Base-by-base conservation (phyloP, 345 rosid species). In the Eutrema heterophyllum region DNA sequence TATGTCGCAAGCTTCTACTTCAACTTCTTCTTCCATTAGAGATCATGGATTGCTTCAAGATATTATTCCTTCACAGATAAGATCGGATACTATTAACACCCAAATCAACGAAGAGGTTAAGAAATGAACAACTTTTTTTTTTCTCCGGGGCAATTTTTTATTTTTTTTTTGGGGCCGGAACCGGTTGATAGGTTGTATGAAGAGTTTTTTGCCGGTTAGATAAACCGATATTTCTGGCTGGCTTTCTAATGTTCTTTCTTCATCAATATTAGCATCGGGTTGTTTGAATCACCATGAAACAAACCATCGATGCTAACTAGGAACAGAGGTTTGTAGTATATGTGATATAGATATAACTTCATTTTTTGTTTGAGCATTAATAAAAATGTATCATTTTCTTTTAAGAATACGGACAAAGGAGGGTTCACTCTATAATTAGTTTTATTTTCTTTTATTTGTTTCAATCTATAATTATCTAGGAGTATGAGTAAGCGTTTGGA, bases 11-110 rank as follows among this genome's bases (percentile, higher is more conserved):
- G 58, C 78, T 18, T 18, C 83, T 6, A 50, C 81, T 76, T 36
- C 79, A 9, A 57, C 68, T 49, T 57, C 75, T 43, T 8, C 73
- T 40, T 9, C 78, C 76, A 40, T 73, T 46, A 78, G 88, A 77
- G 97, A 90, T 70, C 80, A 84, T 40, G 99, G 99, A 13, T 89
- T 95, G 40, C 99, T 95, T 78, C 91, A 95, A 76, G 99, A 95
- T 78, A 89, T 93, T 3, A 87, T 88, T 68, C 94, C 97, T 36
- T 74, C 96, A 8, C 96, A 81, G 80, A 88, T 87, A 85, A 77
- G 87, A 63, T 40, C 60, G 10, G 68, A 78, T 35, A 9, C 50
- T 30, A 10, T 38, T 44, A 55, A 55, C 60, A 49, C 21, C 7
- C 67, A 72, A 57, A 57, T 40, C 67, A 56, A 49, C 16, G 67